These are phyloP conservation scores for Microthyrium microscopicum DNA, from an alignment of 2,329 filamentous ascomycete species.

Conservation along the genomic window DNA sequence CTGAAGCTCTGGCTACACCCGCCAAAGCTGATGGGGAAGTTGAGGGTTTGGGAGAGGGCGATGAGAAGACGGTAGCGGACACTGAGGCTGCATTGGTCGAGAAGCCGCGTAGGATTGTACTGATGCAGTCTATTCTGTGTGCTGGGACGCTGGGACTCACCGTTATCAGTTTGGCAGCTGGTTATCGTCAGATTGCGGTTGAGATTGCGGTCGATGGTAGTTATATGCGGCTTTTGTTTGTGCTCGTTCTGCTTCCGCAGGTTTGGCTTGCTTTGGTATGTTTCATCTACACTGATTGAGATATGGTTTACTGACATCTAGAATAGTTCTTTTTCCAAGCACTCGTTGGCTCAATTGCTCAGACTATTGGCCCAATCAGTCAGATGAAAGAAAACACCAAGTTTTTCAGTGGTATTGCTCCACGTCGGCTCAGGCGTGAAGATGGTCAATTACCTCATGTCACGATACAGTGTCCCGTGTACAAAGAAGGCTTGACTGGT, in stretches of 20 bases:
- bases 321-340: constrained; percentile 31
- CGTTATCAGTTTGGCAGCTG: constrained; percentile 36
- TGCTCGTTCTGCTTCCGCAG: constrained; percentile 35
- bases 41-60: too few species aligned
- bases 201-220: constrained; percentile 36
- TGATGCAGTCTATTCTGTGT: constrained; percentile 39
- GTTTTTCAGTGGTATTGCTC: constrained; percentile 27
- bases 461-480: constrained; percentile 35
- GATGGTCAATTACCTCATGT: constrained; percentile 27
- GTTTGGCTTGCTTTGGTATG: constrained; percentile 39
- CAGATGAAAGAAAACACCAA: constrained; percentile 29
- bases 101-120: constrained; percentile 30
- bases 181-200: constrained; percentile 38
- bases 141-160: constrained; percentile 36
- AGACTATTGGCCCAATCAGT: constrained; percentile 27
- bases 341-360: constrained; percentile 23
- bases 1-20: neutral
- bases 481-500: constrained; percentile 24
- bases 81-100: constrained; percentile 18
- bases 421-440: constrained; percentile 22
- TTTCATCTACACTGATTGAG: constrained; percentile 1
- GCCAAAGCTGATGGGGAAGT: neutral
- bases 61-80: constrained; percentile 22
- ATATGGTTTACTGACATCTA: neutral
- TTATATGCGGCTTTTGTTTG: constrained; percentile 37